A percentile compares a stretch with the other conserved stretches of the same genome.
Conservation (phyloP, 768 basidiomycete genomes). For the Amanita muscaria region DNA sequence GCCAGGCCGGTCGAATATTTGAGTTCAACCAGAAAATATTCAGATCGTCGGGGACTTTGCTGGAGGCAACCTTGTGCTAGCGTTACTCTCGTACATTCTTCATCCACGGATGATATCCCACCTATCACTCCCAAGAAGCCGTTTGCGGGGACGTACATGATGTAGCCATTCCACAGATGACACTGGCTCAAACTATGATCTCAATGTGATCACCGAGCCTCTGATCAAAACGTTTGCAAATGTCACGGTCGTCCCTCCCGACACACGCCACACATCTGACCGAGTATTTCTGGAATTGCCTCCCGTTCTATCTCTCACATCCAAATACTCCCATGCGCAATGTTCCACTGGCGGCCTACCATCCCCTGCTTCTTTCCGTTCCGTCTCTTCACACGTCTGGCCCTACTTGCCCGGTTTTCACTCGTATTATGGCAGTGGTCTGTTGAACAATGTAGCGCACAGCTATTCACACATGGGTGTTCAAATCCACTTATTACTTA, state of each 20-base stretch:
- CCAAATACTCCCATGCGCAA: too few relatives aligned
- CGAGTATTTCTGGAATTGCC: too few relatives aligned
- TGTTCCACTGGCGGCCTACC: too few relatives aligned
- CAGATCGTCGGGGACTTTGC: conserved; percentile 28
- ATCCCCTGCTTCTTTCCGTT: too few relatives aligned
- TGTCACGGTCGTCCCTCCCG: conserved; percentile 13
- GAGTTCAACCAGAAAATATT: conserved; percentile 19
- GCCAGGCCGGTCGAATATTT: conserved; percentile 24
- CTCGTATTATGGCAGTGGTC: too few relatives aligned
- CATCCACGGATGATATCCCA: conserved; percentile 18
- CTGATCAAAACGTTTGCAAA: conserved; percentile 12
- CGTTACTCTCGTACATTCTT: conserved; percentile 24
- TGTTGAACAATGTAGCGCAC: too few relatives aligned
- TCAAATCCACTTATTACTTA: too few relatives aligned
- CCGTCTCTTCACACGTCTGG: too few relatives aligned
- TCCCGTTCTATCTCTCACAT: too few relatives aligned
- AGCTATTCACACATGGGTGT: too few relatives aligned
- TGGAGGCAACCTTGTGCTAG: conserved; percentile 23
- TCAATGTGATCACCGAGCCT: conserved; percentile 15
- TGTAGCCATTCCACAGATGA: conserved; percentile 21
- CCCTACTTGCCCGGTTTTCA: too few relatives aligned
- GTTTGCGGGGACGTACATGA: conserved; percentile 21
- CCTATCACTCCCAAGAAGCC: conserved; percentile 8
- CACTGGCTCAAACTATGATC: conserved; percentile 16
- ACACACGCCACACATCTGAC: too few relatives aligned